A percentile compares a stretch with the other conserved stretches of the same genome.
Evolutionary conservation across 106 monocot species (phyloP).

Genomic region (Dioscorea dumetorum): DNA sequence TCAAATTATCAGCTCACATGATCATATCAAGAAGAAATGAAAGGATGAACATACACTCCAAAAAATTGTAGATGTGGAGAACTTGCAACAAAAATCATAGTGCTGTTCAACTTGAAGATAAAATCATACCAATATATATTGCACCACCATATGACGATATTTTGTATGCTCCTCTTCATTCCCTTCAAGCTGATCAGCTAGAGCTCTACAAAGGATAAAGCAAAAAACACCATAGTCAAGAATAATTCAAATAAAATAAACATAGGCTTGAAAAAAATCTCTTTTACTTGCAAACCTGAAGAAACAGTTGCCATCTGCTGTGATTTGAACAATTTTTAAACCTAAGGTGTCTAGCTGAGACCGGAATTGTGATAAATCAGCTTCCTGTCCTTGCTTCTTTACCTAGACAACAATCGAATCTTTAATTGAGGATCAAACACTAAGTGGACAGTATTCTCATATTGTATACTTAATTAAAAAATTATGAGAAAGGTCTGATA

Average conservation of each 20-base stretch:
- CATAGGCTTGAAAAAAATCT: background rate
- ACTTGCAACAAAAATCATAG: background rate
- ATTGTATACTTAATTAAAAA: too few species aligned
- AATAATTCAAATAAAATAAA: background rate
- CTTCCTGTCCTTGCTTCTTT: conserved; percentile 62
- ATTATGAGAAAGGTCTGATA: too few species aligned
- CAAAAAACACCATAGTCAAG: too few species aligned
- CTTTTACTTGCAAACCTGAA: conserved; percentile 39
- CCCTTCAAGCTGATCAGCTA: conserved; percentile 83
- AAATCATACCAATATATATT: conserved; percentile 60
- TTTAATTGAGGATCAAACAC: too few species aligned
- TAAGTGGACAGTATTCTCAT: too few species aligned
- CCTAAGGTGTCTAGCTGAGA: conserved; percentile 67
- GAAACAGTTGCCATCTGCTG: conserved; percentile 88
- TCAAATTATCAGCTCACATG: background rate
- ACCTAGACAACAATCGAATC: conserved; percentile 11
- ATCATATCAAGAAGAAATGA: conserved; percentile 4
- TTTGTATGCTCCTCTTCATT: conserved; percentile 71
- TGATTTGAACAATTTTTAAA: conserved; percentile 69
- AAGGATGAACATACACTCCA: too few species aligned
- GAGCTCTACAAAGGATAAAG: conserved; percentile 31
- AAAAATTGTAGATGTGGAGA: too few species aligned
- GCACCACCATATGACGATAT: conserved; percentile 63
- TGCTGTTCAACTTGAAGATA: too few species aligned
- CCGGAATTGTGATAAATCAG: conserved; percentile 41